Conservation (phyloP, 2,329 filamentous ascomycete species). For the Apiospora kogelbergensis region DNA sequence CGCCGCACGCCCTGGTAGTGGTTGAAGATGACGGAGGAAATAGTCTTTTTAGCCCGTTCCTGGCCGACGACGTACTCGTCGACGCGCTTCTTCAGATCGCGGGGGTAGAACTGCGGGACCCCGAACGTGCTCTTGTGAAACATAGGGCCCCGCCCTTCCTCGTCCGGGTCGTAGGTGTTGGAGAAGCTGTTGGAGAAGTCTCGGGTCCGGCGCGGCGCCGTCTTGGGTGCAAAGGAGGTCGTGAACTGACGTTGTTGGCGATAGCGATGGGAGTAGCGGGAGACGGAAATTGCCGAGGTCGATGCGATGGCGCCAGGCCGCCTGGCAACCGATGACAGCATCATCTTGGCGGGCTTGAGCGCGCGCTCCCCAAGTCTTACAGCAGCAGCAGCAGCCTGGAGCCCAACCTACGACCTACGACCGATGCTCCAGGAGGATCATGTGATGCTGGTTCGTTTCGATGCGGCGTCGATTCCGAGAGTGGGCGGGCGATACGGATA, state of each 20-base stretch:
- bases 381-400: neutral
- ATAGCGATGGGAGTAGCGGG: conserved; percentile 14
- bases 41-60: conserved; percentile 88
- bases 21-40: conserved; percentile 92
- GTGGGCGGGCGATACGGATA: neutral
- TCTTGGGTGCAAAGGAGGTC: conserved; percentile 26
- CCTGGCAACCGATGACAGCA: conserved; percentile 23
- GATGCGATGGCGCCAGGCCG: conserved; percentile 22
- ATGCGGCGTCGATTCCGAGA: neutral
- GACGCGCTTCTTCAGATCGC: conserved; percentile 80
- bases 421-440: neutral
- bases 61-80: conserved; percentile 97
- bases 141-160: conserved; percentile 59
- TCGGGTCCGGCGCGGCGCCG: conserved; percentile 40
- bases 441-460: neutral
- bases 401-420: neutral
- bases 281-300: conserved; percentile 9
- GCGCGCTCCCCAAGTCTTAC: neutral
- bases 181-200: conserved; percentile 59
- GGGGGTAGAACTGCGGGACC: conserved; percentile 63
- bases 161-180: conserved; percentile 57
- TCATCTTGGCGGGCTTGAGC: conserved; percentile 14
- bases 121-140: conserved; percentile 58
- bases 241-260: conserved; percentile 23
- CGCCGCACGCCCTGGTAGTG: conserved; percentile 89